Evolutionary conservation across 345 rosid species (phyloP).

Genomic region (Fremontodendron californicum): DNA sequence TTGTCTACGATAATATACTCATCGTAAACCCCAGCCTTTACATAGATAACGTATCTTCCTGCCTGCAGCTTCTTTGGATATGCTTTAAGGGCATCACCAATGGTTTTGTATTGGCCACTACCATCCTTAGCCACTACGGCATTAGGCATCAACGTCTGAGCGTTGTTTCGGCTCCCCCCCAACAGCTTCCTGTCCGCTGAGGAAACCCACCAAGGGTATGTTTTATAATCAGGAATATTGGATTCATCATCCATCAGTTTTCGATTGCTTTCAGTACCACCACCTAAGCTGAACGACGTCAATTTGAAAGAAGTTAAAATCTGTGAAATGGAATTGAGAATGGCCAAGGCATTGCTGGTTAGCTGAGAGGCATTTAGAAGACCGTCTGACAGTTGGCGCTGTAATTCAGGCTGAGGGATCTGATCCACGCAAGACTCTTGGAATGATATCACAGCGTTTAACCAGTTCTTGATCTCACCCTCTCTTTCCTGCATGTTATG

Average conservation of each 20-base stretch:
- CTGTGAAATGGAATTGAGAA: constrained; percentile 26
- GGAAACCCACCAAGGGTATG: constrained; percentile 38
- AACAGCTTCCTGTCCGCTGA: constrained; percentile 34
- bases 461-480: constrained; percentile 40
- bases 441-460: constrained; percentile 45
- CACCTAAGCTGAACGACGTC: background rate
- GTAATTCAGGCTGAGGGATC: constrained; percentile 18
- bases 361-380: constrained; percentile 33
- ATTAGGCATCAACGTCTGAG: constrained; percentile 23
- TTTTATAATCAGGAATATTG: background rate
- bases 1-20: constrained; percentile 44
- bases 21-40: constrained; percentile 59
- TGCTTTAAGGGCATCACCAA: constrained; percentile 29
- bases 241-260: background rate
- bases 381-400: constrained; percentile 14
- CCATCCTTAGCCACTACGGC: constrained; percentile 53
- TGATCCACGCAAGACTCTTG: constrained; percentile 41
- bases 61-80: constrained; percentile 27
- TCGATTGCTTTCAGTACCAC: constrained; percentile 16
- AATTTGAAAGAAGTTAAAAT: constrained; percentile 28
- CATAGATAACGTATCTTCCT: constrained; percentile 54
- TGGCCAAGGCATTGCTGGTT: constrained; percentile 48
- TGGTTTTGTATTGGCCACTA: constrained; percentile 39
- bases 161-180: constrained; percentile 18
- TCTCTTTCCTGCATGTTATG: constrained; percentile 21